Conservation (phyloP, 2,329 filamentous ascomycete genomes). For the Sarocladium oryzae region DNA sequence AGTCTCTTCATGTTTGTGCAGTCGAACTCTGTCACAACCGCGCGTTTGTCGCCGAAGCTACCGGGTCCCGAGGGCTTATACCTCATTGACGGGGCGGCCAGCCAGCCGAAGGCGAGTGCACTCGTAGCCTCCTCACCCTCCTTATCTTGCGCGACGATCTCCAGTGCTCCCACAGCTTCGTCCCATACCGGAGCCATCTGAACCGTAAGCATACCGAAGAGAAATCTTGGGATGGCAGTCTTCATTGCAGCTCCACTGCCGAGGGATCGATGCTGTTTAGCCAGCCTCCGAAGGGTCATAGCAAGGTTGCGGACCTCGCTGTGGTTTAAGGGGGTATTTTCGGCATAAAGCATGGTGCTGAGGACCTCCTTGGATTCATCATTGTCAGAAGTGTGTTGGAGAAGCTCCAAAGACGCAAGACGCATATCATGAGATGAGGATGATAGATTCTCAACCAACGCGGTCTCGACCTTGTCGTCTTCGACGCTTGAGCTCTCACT, state of each 20-base stretch:
- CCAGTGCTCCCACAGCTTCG: constrained; percentile 68
- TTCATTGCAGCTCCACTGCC: constrained; percentile 58
- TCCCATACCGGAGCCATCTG: constrained; percentile 84
- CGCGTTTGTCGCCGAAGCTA: constrained; percentile 26
- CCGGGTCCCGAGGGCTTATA: constrained; percentile 39
- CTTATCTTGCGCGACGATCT: constrained; percentile 64
- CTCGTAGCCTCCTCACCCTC: constrained; percentile 67
- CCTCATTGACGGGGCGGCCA: constrained; percentile 51
- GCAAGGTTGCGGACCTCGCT: constrained; percentile 71
- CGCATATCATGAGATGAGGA: constrained; percentile 70
- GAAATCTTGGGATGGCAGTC: constrained; percentile 69
- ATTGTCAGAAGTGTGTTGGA: constrained; percentile 48
- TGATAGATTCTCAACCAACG: constrained; percentile 67
- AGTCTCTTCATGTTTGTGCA: constrained; percentile 69
- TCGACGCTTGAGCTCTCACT: constrained; percentile 38
- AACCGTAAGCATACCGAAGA: constrained; percentile 84
- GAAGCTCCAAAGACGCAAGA: constrained; percentile 63
- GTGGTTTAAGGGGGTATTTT: constrained; percentile 71
- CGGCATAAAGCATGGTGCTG: constrained; percentile 65
- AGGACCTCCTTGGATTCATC: constrained; percentile 21
- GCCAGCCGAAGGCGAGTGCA: constrained; percentile 70
- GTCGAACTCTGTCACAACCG: constrained; percentile 67
- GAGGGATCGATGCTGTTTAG: constrained; percentile 54
- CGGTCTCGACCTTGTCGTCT: constrained; percentile 54
- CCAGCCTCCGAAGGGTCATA: constrained; percentile 78